Percentiles rank a stretch among this genome's conserved stretches.
phyloP scores from a whole-genome alignment of 2,329 filamentous ascomycete species.

The Madurella mycetomatis region DNA sequence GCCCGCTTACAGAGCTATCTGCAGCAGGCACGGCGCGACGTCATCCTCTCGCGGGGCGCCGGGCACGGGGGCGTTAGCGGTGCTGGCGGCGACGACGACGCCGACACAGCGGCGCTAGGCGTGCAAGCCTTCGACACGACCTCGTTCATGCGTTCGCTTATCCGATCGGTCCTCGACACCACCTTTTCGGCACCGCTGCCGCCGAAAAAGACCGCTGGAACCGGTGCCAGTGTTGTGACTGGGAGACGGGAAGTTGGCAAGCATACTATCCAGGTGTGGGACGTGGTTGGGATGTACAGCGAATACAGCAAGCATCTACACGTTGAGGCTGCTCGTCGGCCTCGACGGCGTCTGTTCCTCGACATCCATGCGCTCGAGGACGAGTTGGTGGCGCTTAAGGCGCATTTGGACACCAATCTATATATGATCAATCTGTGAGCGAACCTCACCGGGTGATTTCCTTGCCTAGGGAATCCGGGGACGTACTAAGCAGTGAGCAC shows the following conservation, averaged over 20 bases:
- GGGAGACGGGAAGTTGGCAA: neutral
- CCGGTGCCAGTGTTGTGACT: conserved; percentile 4
- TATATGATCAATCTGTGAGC: too few species aligned
- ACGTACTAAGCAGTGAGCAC: too few species aligned
- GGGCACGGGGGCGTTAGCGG: conserved; percentile 1
- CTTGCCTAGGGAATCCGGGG: too few species aligned
- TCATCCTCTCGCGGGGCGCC: conserved; percentile 14
- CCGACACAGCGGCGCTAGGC: too few species aligned
- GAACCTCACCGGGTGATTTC: too few species aligned
- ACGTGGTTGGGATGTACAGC: conserved; percentile 14
- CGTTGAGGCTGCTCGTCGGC: conserved; percentile 13
- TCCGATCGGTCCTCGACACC: too few species aligned
- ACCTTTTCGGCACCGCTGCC: too few species aligned
- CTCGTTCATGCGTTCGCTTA: too few species aligned
- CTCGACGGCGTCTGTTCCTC: conserved; percentile 18
- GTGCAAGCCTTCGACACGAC: too few species aligned
- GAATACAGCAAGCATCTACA: conserved; percentile 6
- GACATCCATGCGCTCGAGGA: conserved; percentile 22
- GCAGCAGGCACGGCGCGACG: conserved; percentile 18
- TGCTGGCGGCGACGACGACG: conserved; percentile 1
- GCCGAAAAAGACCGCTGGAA: neutral
- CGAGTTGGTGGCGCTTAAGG: conserved; percentile 3
- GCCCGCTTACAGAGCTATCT: conserved; percentile 1
- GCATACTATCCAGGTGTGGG: neutral
- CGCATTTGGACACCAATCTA: too few species aligned